Evolutionary conservation across 768 basidiomycete genomes (phyloP).

Genomic region (Lactarius evosmus): DNA sequence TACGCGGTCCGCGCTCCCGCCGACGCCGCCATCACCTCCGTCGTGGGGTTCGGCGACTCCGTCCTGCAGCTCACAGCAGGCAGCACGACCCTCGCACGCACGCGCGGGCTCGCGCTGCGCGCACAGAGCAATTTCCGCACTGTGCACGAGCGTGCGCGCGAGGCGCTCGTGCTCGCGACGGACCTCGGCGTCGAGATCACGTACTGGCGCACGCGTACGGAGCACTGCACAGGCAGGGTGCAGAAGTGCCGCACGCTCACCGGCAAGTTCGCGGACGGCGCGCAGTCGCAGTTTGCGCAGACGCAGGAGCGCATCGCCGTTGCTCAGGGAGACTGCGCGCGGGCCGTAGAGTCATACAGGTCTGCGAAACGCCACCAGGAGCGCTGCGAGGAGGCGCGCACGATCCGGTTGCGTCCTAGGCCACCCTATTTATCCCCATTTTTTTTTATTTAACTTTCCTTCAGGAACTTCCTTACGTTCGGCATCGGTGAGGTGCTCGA

Average conservation of each 20-base stretch:
- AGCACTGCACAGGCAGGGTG: not conserved
- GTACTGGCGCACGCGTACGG: not conserved
- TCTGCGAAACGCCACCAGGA: not conserved
- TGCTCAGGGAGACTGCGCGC: not conserved
- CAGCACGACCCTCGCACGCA: not conserved
- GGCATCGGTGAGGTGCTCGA: not conserved
- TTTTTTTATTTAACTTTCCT: too few relatives aligned
- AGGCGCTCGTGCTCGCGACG: not conserved
- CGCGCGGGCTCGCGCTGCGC: not conserved
- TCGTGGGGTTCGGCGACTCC: not conserved
- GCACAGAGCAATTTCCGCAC: not conserved
- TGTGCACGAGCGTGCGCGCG: not conserved
- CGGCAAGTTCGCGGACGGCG: not conserved
- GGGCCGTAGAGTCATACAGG: not conserved
- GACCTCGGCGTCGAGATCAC: conserved; percentile 3
- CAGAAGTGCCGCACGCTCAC: not conserved
- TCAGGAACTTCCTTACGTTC: too few relatives aligned
- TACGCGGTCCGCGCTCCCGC: not conserved
- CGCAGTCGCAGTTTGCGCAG: not conserved
- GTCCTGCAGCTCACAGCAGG: not conserved
- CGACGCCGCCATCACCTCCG: not conserved
- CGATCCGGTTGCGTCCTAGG: too few relatives aligned
- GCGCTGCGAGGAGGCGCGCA: too few relatives aligned
- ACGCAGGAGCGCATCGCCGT: not conserved
- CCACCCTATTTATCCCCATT: too few relatives aligned